Conservation (phyloP, 805 yeast genomes). For the Candida orba region DNA sequence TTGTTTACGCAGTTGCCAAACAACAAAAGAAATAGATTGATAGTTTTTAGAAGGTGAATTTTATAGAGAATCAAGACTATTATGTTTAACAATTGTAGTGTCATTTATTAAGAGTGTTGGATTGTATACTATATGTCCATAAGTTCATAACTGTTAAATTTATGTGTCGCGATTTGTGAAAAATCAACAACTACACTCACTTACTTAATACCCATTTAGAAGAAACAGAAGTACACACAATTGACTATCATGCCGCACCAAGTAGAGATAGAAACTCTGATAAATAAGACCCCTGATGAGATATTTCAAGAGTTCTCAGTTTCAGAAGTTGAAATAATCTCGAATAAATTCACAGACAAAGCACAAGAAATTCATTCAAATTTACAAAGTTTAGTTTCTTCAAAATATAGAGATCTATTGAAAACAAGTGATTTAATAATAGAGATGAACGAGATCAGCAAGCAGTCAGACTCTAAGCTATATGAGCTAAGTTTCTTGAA, state of each 20-base stretch:
- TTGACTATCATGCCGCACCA: no score
- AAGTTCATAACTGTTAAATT: no score
- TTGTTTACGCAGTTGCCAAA: slow-evolving; percentile 93
- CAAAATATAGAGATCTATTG: slow-evolving; percentile 21
- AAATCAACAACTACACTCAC: slow-evolving; percentile 2
- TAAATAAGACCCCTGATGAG: no score
- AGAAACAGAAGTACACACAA: no score
- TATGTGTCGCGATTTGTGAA: slow-evolving; percentile 2
- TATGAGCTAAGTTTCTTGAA: slow-evolving; percentile 19
- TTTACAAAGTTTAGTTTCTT: slow-evolving; percentile 18
- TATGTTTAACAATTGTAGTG: background rate
- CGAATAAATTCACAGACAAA: background rate
- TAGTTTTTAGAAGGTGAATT: background rate
- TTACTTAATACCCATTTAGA: no score
- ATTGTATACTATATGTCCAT: no score
- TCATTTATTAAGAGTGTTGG: no score
- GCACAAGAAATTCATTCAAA: slow-evolving; percentile 11
- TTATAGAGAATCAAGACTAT: background rate
- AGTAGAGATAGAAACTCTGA: no score
- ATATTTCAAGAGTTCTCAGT: slow-evolving; percentile 3
- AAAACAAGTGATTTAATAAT: slow-evolving; percentile 22
- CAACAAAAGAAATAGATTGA: slow-evolving; percentile 46
- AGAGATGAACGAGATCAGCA: slow-evolving; percentile 16
- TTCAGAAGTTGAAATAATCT: slow-evolving; percentile 2
- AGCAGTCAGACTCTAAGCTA: slow-evolving; percentile 13